Evolutionary conservation across 2,329 filamentous ascomycete genomes (phyloP), one percentile per base, ranked within the genome.

Genomic region (Beauveria sp.): DNA sequence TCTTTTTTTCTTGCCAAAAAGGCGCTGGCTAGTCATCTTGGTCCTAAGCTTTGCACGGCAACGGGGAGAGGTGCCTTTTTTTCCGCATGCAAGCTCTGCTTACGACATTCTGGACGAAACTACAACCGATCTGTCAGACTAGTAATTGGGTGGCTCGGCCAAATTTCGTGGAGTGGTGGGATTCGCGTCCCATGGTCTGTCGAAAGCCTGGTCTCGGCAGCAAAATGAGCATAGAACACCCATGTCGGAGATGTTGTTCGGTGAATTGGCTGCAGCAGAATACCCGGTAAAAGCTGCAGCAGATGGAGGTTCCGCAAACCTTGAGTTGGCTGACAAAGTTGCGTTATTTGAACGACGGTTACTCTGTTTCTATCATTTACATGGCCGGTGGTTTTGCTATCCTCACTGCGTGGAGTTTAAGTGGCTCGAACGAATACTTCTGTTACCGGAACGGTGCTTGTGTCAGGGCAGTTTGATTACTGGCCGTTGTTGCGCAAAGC

Each of bases 281-380:
- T 24, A 46, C 30, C 9, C 10, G 37, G 24, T 26, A 43, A 52
- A 34, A 24, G 47, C 26, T 37, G 37, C 18, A 40, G 47, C 47
- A 47, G 22, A 40, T 41, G 28, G 51, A 30, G 34, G 26, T 48
- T 43, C 30, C 14, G 20, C 50, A 60, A 46, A 46, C 40, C 41
- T 30, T 30, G 40, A 54, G 50, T 43, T 60, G 58, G 58, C 18
- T 53, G 57, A 47, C 20, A 16, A 60, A 60, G 41, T 55, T 43
- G 26, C 50, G 43, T 55, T 51, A 50, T 60, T 55, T 43, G 55
- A 59, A 60, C 43, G 51, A 60, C 58, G 58, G 51, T 60, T 54
- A 60, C 50, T 60, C 50, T 60, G 43, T 60, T 60, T 60, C 58
- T 37, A 54, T 54, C 55, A 52, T 54, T 54, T 59, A 41, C 48